Base-by-base conservation (phyloP, 176 grass and related monocot genomes). In the Musa schizocarpa region DNA sequence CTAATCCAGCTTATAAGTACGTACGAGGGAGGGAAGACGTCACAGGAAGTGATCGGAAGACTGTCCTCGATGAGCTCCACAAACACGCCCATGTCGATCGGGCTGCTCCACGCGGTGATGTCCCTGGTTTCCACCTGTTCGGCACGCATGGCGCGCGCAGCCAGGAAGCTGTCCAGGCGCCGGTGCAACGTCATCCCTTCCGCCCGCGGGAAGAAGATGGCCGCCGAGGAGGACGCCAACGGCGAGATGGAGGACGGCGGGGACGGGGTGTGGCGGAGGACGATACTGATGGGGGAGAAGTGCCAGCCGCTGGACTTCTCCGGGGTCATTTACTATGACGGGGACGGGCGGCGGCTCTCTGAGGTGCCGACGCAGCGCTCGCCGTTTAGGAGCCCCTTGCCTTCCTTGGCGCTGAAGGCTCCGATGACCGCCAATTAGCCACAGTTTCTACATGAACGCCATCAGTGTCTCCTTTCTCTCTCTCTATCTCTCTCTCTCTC, bases 271-370 rank as follows among this genome's bases (percentile, higher is more conserved):
- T 91, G 88, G 88, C 79, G 75, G 74, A 81, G 82, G 82, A 58
- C 85, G 49, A 91, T 91, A 72, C 81, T 91, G 27, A 80, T 87
- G 88, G 88, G 88, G 1, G 88, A 85, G 19, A 91, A 85, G 85
- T 91, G 88, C 76, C 79, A 82, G 23, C 88, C 88, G 63, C 67
- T 82, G 34, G 2, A 82, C 25, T 87, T 87, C 80, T 87, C 88
- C 52, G 85, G 85, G 10, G 59, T 61, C 10, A 87, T 91, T 62
- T 56, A 65, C 49, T 71, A 78, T 43, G 88, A 87, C 53, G 64
- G 34, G 11, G 76, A 82, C 54, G 88, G 88, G 12, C 76, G 82
- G 54, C 63, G 54, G 53, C 62, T 91, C 62, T 58, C 17, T 19
- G 73, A 65, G 4, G 5, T 66, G 58, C 11, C 77, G 0, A 1